Base-by-base conservation (phyloP, 2,329 filamentous ascomycete genomes). In the Colletotrichum camelliae region DNA sequence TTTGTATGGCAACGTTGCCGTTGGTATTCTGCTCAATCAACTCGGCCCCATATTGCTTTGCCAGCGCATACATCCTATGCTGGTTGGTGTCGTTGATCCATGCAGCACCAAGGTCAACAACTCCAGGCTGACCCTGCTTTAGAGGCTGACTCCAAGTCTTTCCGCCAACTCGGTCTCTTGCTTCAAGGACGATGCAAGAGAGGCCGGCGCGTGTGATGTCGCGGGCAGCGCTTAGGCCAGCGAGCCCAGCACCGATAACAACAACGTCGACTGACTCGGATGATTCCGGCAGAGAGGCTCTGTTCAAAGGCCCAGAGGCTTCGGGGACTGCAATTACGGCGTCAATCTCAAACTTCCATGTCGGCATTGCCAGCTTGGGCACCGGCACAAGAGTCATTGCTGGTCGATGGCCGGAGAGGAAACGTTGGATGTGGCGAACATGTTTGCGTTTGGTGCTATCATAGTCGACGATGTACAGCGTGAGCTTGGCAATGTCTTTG, bases 1-100 rank as follows among this genome's bases (percentile, higher is more conserved):
- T 83, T 65, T 89, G 82, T 39, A 88, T 80, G 1, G 89, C 82
- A 12, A 82, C 84, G 4, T 85, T 83, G 1, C 90, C 89, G 1
- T 80, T 74, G 1, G 85, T 87, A 39, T 88, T 88, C 78, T 92
- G 90, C 78, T 85, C 83, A 9, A 89, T 82, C 1, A 88, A 75
- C 31, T 89, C 85, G 1, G 88, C 78, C 0, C 85, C 84, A 66
- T 87, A 88, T 52, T 81, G 77, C 62, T 84, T 78, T 0, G 85
- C 85, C 9, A 90, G 80, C 0, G 80, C 82, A 77, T 81, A 87
- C 65, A 91, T 86, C 5, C 82, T 82, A 31, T 78, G 82, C 77
- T 92, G 90, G 67, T 86, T 89, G 1, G 83, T 87, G 68, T 91
- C 88, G 77, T 93, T 92, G 77, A 92, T 88, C 91, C 91, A 93